These are phyloP conservation scores for Diaporthe sp. DNA, from an alignment of 2,329 filamentous ascomycete species.

Conservation along the genomic window DNA sequence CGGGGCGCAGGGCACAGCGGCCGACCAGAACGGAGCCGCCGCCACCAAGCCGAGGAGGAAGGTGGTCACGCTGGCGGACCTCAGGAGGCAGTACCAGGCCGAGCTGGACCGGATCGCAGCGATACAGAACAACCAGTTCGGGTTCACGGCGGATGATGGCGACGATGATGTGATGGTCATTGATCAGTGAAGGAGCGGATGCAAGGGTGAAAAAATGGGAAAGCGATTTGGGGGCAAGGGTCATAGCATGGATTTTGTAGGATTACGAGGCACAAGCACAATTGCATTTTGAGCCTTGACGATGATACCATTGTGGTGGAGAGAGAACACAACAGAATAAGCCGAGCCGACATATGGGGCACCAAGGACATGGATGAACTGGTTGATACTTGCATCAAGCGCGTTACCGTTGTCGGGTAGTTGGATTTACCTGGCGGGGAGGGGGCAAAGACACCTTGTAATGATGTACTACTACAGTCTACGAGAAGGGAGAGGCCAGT, in stretches of 20 bases:
- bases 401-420: not conserved
- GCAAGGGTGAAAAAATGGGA: conserved; percentile 53
- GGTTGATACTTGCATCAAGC: conserved; percentile 20
- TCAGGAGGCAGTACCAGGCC: conserved; percentile 89
- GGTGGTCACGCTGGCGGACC: conserved; percentile 86
- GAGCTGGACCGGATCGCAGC: conserved; percentile 90
- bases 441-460: not conserved
- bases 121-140: conserved; percentile 91
- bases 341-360: not conserved
- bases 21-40: conserved; percentile 24
- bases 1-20: conserved; percentile 29
- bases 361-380: conserved; percentile 9
- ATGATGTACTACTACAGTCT: not conserved
- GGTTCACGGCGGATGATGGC: conserved; percentile 67
- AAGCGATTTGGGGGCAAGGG: conserved; percentile 19
- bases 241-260: conserved; percentile 36
- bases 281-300: conserved; percentile 21
- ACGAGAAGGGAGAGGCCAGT: not conserved
- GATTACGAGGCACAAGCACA: conserved; percentile 22
- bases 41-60: conserved; percentile 68
- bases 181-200: conserved; percentile 31
- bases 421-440: not conserved
- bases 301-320: conserved; percentile 34
- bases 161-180: conserved; percentile 63
- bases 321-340: not conserved